phyloP scores from a whole-genome alignment of 768 basidiomycete genomes.

The Mycena crocata region DNA sequence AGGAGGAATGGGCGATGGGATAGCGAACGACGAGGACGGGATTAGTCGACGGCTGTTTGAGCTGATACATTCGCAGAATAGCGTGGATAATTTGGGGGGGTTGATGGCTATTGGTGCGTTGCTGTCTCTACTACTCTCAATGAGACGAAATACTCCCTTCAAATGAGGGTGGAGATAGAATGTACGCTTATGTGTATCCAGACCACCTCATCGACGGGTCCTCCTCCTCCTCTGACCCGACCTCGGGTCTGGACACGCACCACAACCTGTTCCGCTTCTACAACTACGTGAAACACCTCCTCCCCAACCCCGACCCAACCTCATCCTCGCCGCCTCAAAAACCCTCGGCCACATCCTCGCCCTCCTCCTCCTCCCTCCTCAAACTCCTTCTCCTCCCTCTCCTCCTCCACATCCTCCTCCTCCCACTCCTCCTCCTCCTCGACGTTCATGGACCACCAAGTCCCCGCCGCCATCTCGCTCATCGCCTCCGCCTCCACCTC shows the following conservation, averaged over 20 bases:
- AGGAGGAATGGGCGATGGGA: slow-evolving; percentile 64
- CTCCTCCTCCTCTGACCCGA: too few relatives aligned
- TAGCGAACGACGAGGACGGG: slow-evolving; percentile 65
- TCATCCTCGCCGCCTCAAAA: slow-evolving; percentile 80
- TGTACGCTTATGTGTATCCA: too few relatives aligned
- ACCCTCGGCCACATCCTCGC: slow-evolving; percentile 74
- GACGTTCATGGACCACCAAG: slow-evolving; percentile 72
- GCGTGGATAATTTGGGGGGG: slow-evolving; percentile 73
- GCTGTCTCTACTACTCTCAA: too few relatives aligned
- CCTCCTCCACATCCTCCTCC: too few relatives aligned
- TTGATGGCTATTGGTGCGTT: slow-evolving; percentile 73
- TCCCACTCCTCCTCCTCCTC: slow-evolving; percentile 69
- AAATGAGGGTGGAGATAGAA: too few relatives aligned
- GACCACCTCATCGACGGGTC: slow-evolving; percentile 74
- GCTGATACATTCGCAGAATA: slow-evolving; percentile 69
- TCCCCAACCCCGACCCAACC: slow-evolving; percentile 74
- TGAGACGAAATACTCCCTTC: too few relatives aligned
- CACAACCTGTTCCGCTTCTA: slow-evolving; percentile 70
- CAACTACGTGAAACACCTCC: slow-evolving; percentile 74
- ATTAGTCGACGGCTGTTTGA: slow-evolving; percentile 69
- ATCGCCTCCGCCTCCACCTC: slow-evolving; percentile 59
- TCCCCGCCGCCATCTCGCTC: slow-evolving; percentile 66
- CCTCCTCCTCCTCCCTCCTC: too few relatives aligned
- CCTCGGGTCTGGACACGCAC: too few relatives aligned
- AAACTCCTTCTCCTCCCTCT: too few relatives aligned